Evolutionary conservation across 805 yeast genomes (phyloP).

Genomic region (Teunomyces gatunensis): DNA sequence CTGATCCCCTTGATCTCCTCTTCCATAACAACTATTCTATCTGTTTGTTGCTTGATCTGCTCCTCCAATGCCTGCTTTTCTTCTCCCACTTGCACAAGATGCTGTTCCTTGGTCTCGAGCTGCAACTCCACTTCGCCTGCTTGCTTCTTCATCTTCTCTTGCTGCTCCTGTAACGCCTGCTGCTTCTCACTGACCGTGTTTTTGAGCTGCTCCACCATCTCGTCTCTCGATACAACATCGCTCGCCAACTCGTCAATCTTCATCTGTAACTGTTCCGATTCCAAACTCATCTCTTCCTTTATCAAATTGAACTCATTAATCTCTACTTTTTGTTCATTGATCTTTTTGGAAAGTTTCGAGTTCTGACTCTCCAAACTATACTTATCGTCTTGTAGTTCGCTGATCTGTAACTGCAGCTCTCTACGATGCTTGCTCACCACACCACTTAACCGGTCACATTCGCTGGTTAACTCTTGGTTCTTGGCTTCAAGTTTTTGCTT

Average conservation of each 20-base stretch:
- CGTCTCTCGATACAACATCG: slow-evolving; percentile 11
- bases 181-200: background rate
- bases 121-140: slow-evolving; percentile 2
- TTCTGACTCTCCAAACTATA: slow-evolving; percentile 39
- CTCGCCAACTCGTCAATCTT: slow-evolving; percentile 42
- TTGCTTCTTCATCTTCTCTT: background rate
- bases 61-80: slow-evolving; percentile 25
- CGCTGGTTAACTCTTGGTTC: slow-evolving; percentile 45
- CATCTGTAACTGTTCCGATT: slow-evolving; percentile 40
- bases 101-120: slow-evolving; percentile 13
- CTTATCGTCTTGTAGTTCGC: slow-evolving; percentile 34
- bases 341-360: slow-evolving; percentile 36
- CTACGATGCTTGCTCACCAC: slow-evolving; percentile 38
- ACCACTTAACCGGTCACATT: slow-evolving; percentile 50
- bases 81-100: background rate
- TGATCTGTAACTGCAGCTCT: slow-evolving; percentile 35
- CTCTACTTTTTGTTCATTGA: slow-evolving; percentile 40
- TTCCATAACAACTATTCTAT: slow-evolving; percentile 10
- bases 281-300: slow-evolving; percentile 36
- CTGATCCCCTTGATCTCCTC: slow-evolving; percentile 33
- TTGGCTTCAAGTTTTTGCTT: slow-evolving; percentile 14
- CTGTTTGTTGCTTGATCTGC: slow-evolving; percentile 18
- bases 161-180: background rate
- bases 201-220: background rate
- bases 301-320: slow-evolving; percentile 40